Evolutionary conservation across 208 protist genomes (phyloP).

Genomic region (Wallacemonas rigidus): DNA sequence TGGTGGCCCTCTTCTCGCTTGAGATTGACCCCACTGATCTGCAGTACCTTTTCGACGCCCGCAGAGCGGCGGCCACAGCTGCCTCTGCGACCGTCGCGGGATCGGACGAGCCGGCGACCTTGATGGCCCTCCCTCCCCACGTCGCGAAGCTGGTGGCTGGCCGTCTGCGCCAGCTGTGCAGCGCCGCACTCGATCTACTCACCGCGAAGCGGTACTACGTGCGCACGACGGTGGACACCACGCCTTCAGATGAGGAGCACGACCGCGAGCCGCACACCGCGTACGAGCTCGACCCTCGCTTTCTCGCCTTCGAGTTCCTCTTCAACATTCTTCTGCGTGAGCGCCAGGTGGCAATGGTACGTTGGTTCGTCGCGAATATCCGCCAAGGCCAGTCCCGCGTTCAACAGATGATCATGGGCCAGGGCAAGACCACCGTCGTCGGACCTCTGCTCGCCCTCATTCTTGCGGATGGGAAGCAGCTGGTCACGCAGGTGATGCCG

Average conservation of each 20-base stretch:
- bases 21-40: constrained; percentile 39
- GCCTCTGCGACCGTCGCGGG: too few relatives aligned
- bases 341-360: constrained; percentile 93
- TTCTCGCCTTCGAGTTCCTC: constrained; percentile 93
- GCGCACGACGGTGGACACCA: background rate
- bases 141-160: constrained; percentile 26
- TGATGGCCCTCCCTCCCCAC: constrained; percentile 23
- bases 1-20: constrained; percentile 54
- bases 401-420: constrained; percentile 97
- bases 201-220: constrained; percentile 66
- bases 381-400: constrained; percentile 74
- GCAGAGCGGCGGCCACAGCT: too few relatives aligned
- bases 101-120: too few relatives aligned
- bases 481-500: constrained; percentile 94
- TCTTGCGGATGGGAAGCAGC: constrained; percentile 89
- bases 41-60: constrained; percentile 18
- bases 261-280: background rate
- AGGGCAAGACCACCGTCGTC: constrained; percentile 96
- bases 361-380: constrained; percentile 81
- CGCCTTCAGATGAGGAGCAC: background rate
- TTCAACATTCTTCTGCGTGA: constrained; percentile 93
- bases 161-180: constrained; percentile 49
- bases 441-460: constrained; percentile 93
- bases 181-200: constrained; percentile 57
- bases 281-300: constrained; percentile 81